Conservation (phyloP, 441 rosid species). For the Gossypium laxum region DNA sequence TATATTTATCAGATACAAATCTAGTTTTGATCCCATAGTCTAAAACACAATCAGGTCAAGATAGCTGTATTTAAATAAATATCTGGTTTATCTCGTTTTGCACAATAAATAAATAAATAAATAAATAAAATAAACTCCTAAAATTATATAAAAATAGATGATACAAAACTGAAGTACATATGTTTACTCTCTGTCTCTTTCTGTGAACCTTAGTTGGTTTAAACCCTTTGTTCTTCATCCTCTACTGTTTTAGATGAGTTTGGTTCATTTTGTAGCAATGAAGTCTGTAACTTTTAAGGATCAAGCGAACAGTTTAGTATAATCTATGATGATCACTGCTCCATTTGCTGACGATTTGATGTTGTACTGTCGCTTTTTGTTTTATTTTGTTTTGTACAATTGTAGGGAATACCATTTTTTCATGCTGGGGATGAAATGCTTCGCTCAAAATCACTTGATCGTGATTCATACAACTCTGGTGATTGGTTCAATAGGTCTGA, state of each 20-base stretch:
- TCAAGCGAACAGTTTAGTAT: neutral
- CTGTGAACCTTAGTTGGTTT: neutral
- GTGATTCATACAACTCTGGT: conserved; percentile 98
- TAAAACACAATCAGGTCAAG: neutral
- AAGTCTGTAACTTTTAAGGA: neutral
- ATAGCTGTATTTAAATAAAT: neutral
- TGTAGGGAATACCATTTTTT: conserved; percentile 89
- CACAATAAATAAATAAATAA: neutral
- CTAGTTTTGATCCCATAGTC: neutral
- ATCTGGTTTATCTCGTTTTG: neutral
- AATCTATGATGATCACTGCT: neutral
- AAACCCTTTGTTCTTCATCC: neutral
- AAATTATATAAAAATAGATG: neutral
- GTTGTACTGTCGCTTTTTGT: neutral
- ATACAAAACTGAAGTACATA: neutral
- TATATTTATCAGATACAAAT: neutral
- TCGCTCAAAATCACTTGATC: conserved; percentile 93
- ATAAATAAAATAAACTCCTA: neutral
- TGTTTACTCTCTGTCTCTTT: neutral
- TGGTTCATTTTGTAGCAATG: neutral
- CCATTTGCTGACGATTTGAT: neutral
- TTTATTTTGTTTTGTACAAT: neutral
- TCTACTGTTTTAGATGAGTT: neutral
- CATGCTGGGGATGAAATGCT: conserved; percentile 91
- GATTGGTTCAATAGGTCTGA: conserved; percentile 94